Percentiles rank a stretch among this genome's conserved stretches.
Conservation (phyloP, 2,329 filamentous ascomycete genomes). For the Fusarium longipes region DNA sequence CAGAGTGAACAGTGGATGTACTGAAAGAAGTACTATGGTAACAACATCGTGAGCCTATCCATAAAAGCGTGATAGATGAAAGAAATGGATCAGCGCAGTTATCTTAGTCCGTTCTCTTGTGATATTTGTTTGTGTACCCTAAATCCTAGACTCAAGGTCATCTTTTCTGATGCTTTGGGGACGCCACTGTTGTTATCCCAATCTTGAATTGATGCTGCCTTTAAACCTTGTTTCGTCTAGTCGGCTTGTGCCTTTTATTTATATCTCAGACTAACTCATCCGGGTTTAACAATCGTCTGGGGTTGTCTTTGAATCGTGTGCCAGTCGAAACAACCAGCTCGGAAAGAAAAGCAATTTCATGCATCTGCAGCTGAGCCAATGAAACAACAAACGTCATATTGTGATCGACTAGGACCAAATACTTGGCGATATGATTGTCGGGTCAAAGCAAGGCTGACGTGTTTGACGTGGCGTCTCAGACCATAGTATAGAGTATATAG, state of each 20-base stretch:
- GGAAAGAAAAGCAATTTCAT: conserved; percentile 14
- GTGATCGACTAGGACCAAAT: conserved; percentile 26
- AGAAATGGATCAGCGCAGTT: no score
- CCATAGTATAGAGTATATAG: neutral
- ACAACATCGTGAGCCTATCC: no score
- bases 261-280: neutral
- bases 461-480: conserved; percentile 35
- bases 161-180: neutral
- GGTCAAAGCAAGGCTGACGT: conserved; percentile 41
- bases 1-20: no score
- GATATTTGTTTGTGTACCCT: no score
- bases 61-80: neutral
- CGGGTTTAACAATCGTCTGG: neutral
- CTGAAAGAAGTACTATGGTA: no score
- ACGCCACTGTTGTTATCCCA: neutral
- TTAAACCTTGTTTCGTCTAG: neutral
- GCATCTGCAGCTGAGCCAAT: conserved; percentile 27
- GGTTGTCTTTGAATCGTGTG: conserved; percentile 10
- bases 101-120: no score
- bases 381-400: conserved; percentile 26
- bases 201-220: neutral
- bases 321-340: conserved; percentile 1
- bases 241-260: neutral
- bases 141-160: no score
- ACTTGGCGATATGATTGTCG: conserved; percentile 27